Evolutionary conservation across 228 moss, liverwort and hornwort species (phyloP).

Genomic region (Sphagnum fallax): DNA sequence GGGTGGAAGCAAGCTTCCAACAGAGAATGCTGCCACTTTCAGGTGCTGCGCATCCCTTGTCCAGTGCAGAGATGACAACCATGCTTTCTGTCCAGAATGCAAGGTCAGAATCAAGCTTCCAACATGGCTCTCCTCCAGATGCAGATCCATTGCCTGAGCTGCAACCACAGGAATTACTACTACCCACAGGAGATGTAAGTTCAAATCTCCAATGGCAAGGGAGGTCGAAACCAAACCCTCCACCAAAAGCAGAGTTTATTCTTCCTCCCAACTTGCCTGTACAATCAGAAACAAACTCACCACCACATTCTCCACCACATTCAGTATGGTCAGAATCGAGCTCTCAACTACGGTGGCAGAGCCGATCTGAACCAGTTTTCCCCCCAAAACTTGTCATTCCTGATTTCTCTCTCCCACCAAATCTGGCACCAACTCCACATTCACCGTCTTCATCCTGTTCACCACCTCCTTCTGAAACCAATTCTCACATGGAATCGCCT

Average conservation of each 20-base stretch:
- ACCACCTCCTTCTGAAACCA: neutral
- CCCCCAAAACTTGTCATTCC: slow-evolving; percentile 10
- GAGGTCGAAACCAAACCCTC: slow-evolving; percentile 14
- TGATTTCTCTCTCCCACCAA: slow-evolving; percentile 42
- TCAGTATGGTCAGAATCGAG: slow-evolving; percentile 23
- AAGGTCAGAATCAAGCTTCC: neutral
- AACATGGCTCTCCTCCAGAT: neutral
- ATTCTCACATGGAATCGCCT: neutral
- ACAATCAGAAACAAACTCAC: slow-evolving; percentile 38
- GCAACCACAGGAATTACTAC: slow-evolving; percentile 8
- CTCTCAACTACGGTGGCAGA: slow-evolving; percentile 29
- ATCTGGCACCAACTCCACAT: slow-evolving; percentile 12
- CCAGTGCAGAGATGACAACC: too few relatives aligned
- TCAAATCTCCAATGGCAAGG: slow-evolving; percentile 18
- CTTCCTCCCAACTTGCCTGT: slow-evolving; percentile 13
- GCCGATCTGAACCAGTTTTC: slow-evolving; percentile 17
- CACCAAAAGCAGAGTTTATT: slow-evolving; percentile 8
- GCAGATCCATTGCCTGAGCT: slow-evolving; percentile 24
- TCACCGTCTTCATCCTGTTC: neutral
- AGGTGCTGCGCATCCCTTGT: too few relatives aligned
- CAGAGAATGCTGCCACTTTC: too few relatives aligned
- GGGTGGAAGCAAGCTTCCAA: too few relatives aligned
- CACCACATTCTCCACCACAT: slow-evolving; percentile 39
- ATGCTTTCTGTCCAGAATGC: neutral
- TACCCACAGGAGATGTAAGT: slow-evolving; percentile 9